Evolutionary conservation across 345 rosid genomes (phyloP).

Genomic region (Turnera subulata): DNA sequence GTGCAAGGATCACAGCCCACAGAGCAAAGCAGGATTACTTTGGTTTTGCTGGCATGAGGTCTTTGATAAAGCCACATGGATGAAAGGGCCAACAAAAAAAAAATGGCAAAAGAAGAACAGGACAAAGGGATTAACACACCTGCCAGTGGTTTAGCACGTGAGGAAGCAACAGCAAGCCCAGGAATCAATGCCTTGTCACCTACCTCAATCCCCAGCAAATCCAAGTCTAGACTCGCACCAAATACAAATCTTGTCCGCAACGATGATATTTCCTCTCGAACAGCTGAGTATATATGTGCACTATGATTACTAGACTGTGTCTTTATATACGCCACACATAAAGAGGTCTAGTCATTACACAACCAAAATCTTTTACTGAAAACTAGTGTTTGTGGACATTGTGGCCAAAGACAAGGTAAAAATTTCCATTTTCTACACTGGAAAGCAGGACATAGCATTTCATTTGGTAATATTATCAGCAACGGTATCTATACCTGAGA

Average conservation of each 20-base stretch:
- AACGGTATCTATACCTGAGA: conserved; percentile 40
- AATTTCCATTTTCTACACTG: too few species aligned
- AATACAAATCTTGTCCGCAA: conserved; percentile 55
- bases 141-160: conserved; percentile 86
- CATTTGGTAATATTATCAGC: too few species aligned
- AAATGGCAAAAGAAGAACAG: neutral
- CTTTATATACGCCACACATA: too few species aligned
- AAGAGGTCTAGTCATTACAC: too few species aligned
- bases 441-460: too few species aligned
- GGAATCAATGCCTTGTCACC: conserved; percentile 73
- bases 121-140: conserved; percentile 35
- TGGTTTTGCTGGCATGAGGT: neutral
- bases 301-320: too few species aligned
- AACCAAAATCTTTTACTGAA: too few species aligned
- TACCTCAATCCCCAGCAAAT: conserved; percentile 81
- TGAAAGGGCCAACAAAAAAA: too few species aligned
- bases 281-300: conserved; percentile 37
- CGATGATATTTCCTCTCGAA: conserved; percentile 62
- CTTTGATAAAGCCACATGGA: too few species aligned
- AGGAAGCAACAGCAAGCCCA: conserved; percentile 87
- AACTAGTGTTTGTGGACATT: too few species aligned
- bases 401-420: too few species aligned
- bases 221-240: conserved; percentile 88
- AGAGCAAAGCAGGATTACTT: neutral
- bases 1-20: neutral